Percentiles rank a stretch among this genome's conserved stretches.
These are phyloP conservation scores for Phytopythium litorale DNA, from an alignment of 352 stramenopile species.

Conservation along the genomic window DNA sequence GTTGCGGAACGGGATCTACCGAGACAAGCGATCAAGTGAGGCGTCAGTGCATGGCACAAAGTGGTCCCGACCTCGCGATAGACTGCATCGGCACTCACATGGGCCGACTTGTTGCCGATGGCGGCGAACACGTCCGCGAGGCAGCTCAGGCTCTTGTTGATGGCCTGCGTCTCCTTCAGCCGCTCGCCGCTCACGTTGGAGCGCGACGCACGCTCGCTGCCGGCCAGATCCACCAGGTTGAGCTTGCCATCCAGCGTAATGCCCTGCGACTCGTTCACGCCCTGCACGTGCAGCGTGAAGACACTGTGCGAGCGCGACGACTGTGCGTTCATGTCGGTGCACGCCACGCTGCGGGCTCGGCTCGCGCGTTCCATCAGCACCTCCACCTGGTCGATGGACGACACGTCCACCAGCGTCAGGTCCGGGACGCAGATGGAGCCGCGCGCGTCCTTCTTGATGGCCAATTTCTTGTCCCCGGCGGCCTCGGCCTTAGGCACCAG, in stretches of 20 bases:
- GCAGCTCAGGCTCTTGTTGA: slow-evolving; percentile 99
- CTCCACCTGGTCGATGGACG: slow-evolving; percentile 58
- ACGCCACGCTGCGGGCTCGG: slow-evolving; percentile 64
- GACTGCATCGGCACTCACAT: slow-evolving; percentile 54
- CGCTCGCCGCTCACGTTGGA: slow-evolving; percentile 89
- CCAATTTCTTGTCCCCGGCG: slow-evolving; percentile 36
- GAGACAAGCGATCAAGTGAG: not conserved
- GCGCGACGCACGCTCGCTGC: slow-evolving; percentile 69
- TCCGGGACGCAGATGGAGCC: slow-evolving; percentile 63
- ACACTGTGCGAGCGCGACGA: slow-evolving; percentile 80
- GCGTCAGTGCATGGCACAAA: not conserved
- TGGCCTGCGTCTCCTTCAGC: slow-evolving; percentile 97
- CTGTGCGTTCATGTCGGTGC: slow-evolving; percentile 93
- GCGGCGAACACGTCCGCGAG: slow-evolving; percentile 98
- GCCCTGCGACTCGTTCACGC: slow-evolving; percentile 78
- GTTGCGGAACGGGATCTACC: slow-evolving; percentile 64
- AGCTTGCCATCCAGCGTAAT: slow-evolving; percentile 64
- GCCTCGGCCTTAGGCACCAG: slow-evolving; percentile 69
- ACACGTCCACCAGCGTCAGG: slow-evolving; percentile 51
- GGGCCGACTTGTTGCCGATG: slow-evolving; percentile 94
- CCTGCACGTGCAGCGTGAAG: slow-evolving; percentile 74
- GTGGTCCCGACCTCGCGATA: no score
- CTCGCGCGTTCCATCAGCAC: slow-evolving; percentile 74
- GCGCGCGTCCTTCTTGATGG: slow-evolving; percentile 72
- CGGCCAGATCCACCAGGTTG: slow-evolving; percentile 80